Base-by-base conservation (phyloP, 2,329 filamentous ascomycete genomes). In the Penicillium sp. region DNA sequence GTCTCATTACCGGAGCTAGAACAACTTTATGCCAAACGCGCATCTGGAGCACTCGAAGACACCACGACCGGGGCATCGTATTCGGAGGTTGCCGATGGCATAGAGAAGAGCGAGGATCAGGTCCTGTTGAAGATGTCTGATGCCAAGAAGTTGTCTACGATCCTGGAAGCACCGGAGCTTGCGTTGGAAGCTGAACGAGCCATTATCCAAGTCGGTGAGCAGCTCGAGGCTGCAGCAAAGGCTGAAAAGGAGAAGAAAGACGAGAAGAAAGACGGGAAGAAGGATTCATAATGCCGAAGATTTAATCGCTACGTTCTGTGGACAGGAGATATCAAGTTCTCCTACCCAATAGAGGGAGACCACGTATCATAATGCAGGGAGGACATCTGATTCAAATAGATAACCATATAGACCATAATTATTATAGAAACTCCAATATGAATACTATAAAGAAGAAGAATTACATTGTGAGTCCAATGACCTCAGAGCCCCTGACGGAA, bases 141-240 rank as follows among this genome's bases (percentile, higher is more conserved):
- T 57, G 78, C 81, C 2, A 76, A 75, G 54, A 71, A 75, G 49
- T 75, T 87, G 49, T 80, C 81, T 19, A 72, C 82, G 48, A 77
- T 77, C 6, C 69, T 90, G 26, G 74, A 83, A 6, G 76, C 88
- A 33, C 85, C 86, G 0, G 83, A 85, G 49, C 74, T 91, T 24
- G 80, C 82, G 48, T 72, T 83, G 15, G 87, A 90, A 64, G 75
- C 89, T 0, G 85, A 90, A 62, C 74, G 87, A 38, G 87, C 87
- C 5, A 81, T 88, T 51, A 82, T 82, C 75, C 87, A 91, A 67
- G 83, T 90, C 2, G 77, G 67, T 31, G 64, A 70, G 48, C 64
- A 69, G 34, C 57, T 73, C 8, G 51, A 63, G 33, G 50, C 59
- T 8, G 51, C 58, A 32, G 43, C 53, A 33, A 46, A 58, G 19